These are phyloP conservation scores for Extremus antarcticus DNA, from an alignment of 495 filamentous ascomycete genomes.

Conservation along the genomic window DNA sequence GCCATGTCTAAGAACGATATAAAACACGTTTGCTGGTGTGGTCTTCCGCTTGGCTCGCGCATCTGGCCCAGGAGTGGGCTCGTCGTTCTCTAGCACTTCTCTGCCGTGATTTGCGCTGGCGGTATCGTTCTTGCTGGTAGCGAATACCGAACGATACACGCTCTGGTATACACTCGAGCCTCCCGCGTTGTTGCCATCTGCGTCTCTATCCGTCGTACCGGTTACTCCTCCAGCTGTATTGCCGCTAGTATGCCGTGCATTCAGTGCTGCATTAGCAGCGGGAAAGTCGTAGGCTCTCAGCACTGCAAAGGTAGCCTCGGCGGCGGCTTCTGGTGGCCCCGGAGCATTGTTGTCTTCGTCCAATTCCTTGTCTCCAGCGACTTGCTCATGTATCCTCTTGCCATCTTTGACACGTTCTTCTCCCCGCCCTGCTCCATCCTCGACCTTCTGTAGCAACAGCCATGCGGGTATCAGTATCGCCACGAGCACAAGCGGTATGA, in stretches of 20 bases:
- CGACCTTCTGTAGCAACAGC: slow-evolving; percentile 9
- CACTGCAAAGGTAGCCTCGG: slow-evolving; percentile 55
- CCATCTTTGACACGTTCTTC: background rate
- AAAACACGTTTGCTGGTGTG: slow-evolving; percentile 8
- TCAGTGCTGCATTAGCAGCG: slow-evolving; percentile 9
- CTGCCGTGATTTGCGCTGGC: slow-evolving; percentile 34
- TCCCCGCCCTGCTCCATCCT: background rate
- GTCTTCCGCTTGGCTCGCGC: slow-evolving; percentile 40
- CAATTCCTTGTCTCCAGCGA: background rate
- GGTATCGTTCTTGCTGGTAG: slow-evolving; percentile 28
- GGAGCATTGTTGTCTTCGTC: background rate
- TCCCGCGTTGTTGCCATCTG: slow-evolving; percentile 37
- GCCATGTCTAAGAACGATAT: slow-evolving; percentile 55
- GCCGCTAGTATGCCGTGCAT: background rate
- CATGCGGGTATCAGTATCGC: slow-evolving; percentile 36
- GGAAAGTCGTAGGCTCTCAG: slow-evolving; percentile 62
- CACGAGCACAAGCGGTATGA: slow-evolving; percentile 65
- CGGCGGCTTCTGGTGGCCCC: background rate
- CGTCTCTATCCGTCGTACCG: slow-evolving; percentile 61
- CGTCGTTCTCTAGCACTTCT: slow-evolving; percentile 48
- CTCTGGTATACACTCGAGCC: slow-evolving; percentile 92
- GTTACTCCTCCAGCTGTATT: slow-evolving; percentile 71
- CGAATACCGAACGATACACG: slow-evolving; percentile 92
- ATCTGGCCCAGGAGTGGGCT: slow-evolving; percentile 69
- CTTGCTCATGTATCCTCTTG: background rate